Evolutionary conservation across 306 rosid genomes (phyloP).

Genomic region (Pterocarpus santalinus): DNA sequence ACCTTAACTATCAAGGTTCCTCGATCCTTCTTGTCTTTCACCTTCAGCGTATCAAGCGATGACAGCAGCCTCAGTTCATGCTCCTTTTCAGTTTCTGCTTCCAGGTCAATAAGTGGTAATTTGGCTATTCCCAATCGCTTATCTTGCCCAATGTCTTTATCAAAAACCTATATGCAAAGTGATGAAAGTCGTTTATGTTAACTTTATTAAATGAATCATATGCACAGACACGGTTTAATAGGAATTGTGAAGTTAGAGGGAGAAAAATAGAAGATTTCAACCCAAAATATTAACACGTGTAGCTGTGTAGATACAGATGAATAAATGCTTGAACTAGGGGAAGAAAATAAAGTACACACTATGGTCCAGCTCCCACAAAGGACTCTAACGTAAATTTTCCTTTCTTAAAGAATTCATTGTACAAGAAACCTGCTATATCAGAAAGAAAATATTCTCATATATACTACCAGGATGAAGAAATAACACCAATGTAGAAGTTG

Average conservation of each 20-base stretch:
- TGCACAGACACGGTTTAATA: background rate
- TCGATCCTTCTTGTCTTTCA: conserved; percentile 93
- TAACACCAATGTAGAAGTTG: background rate
- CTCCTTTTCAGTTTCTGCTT: conserved; percentile 73
- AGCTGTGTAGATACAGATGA: conserved; percentile 5
- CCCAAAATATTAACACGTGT: conserved; percentile 30
- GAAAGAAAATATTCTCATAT: background rate
- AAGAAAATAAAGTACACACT: conserved; percentile 11
- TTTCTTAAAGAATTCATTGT: background rate
- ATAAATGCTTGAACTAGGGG: background rate
- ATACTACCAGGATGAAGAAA: background rate
- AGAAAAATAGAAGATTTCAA: conserved; percentile 13
- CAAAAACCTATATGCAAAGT: conserved; percentile 69
- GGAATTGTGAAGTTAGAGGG: background rate
- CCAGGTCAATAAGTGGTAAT: conserved; percentile 72
- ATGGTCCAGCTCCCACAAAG: conserved; percentile 1
- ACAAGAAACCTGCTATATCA: conserved; percentile 15
- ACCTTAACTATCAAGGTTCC: conserved; percentile 78
- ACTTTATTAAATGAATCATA: conserved; percentile 25
- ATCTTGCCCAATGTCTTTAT: conserved; percentile 96
- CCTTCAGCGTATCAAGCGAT: conserved; percentile 86
- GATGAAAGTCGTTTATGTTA: conserved; percentile 24
- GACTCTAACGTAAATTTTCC: background rate
- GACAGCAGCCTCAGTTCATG: conserved; percentile 75
- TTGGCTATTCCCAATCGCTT: conserved; percentile 84